Base-by-base conservation (phyloP, 805 yeast genomes). In the Candida tibetensis region DNA sequence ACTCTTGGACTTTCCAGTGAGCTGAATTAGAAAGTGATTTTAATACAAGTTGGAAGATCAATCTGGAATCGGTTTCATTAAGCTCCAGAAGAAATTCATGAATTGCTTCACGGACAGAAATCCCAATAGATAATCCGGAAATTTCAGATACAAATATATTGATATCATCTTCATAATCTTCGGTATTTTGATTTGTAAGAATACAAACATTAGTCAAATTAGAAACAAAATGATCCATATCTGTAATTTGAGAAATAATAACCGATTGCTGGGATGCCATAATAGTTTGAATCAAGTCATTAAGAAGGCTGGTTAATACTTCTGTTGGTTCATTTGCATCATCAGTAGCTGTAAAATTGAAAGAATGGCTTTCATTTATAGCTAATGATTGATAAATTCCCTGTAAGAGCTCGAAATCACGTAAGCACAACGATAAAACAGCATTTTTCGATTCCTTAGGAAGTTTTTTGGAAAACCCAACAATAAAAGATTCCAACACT, bases 101-200 rank as follows among this genome's bases (percentile, higher is more conserved):
- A 1, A 81, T 64, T 0, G 84, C 72, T 34, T 80, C 83, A 37
- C 98, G 73, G 1, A 81, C 74, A 2, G 73, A 58, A 7, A 61
- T 59, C 1, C 47, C 30, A 0, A 81, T 63, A 0, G 81, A 63
- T 22, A 89, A 69, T 1, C 88, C 96, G 2, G 86, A 71, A 40
- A 85, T 89, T 25, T 78, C 82, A 2, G 89, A 76, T 4, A 87
- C 85, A 56, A 78, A 88, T 3, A 58, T 60, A 51, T 89, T 87
- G 52, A 79, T 74, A 52, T 89, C 90, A 2, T 63, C 66, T 3
- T 59, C 55, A 71, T 82, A 85, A 4, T 71, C 72, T 25, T 68
- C 73, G 21, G 64, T 57, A 0, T 64, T 58, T 4, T 66, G 71
- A 1, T 50, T 41, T 2, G 82, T 70, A 9, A 81, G 49, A 8